Evolutionary conservation across 352 stramenopile species (phyloP).

Genomic region (Phytophthora pisi): DNA sequence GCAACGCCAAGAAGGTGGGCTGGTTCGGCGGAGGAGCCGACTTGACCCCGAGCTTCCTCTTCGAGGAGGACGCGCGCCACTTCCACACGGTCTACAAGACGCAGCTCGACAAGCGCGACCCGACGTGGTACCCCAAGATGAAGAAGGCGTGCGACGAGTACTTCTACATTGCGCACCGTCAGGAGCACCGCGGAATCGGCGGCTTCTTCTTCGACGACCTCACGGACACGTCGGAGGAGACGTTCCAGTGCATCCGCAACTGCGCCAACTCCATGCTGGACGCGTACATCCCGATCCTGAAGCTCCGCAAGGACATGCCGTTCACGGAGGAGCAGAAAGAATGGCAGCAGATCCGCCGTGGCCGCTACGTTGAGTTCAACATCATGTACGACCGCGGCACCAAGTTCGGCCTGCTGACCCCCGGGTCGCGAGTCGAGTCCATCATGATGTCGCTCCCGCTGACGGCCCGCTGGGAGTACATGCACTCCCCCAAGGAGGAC

Average conservation of each 20-base stretch:
- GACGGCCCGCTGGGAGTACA: conserved; percentile 97
- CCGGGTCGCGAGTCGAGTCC: conserved; percentile 95
- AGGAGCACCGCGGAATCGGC: conserved; percentile 94
- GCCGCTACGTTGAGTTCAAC: conserved; percentile 99
- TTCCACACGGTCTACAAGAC: conserved; percentile 97
- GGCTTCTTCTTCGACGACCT: conserved; percentile 99
- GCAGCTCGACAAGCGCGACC: conserved; percentile 91
- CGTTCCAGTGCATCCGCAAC: conserved; percentile 71
- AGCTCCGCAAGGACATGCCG: conserved; percentile 93
- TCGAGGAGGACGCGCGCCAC: conserved; percentile 94
- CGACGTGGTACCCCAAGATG: conserved; percentile 92
- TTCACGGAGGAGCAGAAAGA: conserved; percentile 96
- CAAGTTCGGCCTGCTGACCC: conserved; percentile 97
- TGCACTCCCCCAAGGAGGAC: conserved; percentile 75
- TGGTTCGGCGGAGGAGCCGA: conserved; percentile 97
- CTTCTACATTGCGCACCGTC: conserved; percentile 96
- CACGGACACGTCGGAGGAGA: conserved; percentile 90
- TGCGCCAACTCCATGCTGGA: conserved; percentile 80
- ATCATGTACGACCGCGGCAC: conserved; percentile 98
- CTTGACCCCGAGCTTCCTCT: conserved; percentile 96
- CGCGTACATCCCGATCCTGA: conserved; percentile 95
- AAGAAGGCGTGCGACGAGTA: conserved; percentile 97
- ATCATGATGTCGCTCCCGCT: conserved; percentile 98
- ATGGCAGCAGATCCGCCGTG: conserved; percentile 96
- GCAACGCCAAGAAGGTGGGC: conserved; percentile 73